Conservation (phyloP, 352 stramenopile genomes). For the Phytophthora hybrid region DNA sequence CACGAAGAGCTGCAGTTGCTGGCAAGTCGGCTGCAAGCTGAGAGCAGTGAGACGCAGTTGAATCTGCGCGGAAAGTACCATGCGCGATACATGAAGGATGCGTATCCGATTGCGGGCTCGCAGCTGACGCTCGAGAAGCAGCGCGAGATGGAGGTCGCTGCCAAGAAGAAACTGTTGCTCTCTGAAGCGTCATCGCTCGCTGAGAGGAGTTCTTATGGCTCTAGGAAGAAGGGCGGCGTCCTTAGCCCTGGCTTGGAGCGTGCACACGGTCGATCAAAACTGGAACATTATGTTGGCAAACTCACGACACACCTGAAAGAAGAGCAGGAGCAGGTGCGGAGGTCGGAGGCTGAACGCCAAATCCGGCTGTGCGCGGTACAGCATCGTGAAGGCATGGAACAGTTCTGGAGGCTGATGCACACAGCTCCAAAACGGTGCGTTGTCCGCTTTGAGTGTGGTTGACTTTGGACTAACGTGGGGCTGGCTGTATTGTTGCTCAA, state of each 20-base stretch:
- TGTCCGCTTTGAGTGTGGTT: not conserved
- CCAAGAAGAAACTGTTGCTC: constrained; percentile 79
- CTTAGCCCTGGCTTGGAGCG: constrained; percentile 22
- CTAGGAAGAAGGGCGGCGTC: not conserved
- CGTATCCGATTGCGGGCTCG: constrained; percentile 75
- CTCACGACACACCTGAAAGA: constrained; percentile 42
- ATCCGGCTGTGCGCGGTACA: constrained; percentile 49
- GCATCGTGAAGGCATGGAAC: constrained; percentile 50
- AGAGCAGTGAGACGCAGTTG: constrained; percentile 30
- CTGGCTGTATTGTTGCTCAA: not conserved
- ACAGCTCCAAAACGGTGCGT: constrained; percentile 42
- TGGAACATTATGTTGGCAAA: constrained; percentile 62
- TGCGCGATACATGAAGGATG: constrained; percentile 66
- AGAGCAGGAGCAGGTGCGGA: constrained; percentile 41
- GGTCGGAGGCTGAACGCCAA: constrained; percentile 36
- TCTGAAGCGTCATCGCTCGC: constrained; percentile 25
- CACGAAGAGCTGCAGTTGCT: constrained; percentile 53
- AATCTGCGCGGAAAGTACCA: constrained; percentile 81
- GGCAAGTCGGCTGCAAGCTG: constrained; percentile 48
- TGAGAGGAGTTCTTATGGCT: not conserved
- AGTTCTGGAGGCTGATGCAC: constrained; percentile 73
- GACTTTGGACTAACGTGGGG: not conserved
- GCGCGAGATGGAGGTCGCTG: constrained; percentile 56
- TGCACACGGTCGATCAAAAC: constrained; percentile 39
- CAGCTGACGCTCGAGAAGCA: constrained; percentile 79